Percentiles rank a stretch among this genome's conserved stretches.
These are phyloP conservation scores for Trichoderma afroharzianum DNA, from an alignment of 2,329 filamentous ascomycete species.

Conservation along the genomic window DNA sequence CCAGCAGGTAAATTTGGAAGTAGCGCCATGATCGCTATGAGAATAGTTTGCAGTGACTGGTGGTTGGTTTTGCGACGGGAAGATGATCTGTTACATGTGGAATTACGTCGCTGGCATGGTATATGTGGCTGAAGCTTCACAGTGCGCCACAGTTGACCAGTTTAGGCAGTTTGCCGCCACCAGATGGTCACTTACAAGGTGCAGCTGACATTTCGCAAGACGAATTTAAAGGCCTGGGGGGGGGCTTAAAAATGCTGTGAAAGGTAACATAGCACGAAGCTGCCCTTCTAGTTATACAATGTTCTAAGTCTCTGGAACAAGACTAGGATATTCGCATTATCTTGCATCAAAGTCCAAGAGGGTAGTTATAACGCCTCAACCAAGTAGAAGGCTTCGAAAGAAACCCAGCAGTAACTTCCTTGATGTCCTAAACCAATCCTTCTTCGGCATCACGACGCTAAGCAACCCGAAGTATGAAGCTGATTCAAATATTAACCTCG, in stretches of 20 bases:
- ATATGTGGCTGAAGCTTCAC: conserved; percentile 26
- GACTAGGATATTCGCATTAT: neutral
- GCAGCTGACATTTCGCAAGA: neutral
- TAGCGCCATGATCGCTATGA: neutral
- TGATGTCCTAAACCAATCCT: neutral
- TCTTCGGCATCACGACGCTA: neutral
- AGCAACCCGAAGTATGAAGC: neutral
- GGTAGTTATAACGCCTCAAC: neutral
- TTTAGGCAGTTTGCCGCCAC: neutral
- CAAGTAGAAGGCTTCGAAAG: accelerated
- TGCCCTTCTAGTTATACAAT: neutral
- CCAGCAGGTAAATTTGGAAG: neutral
- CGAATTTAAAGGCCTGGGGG: neutral
- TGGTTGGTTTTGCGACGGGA: conserved; percentile 2
- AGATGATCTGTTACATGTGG: neutral
- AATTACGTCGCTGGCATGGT: conserved; percentile 14
- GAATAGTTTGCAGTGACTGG: neutral
- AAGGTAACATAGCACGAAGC: neutral
- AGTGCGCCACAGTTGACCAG: conserved; percentile 25
- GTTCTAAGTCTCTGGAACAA: no score
- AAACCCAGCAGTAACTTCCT: neutral
- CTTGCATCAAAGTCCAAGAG: neutral
- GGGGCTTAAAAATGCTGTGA: neutral
- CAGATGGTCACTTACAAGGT: neutral
- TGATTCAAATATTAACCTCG: neutral